Evolutionary conservation across 2,329 filamentous ascomycete species (phyloP).

Genomic region (Neofusicoccum cordaticola): DNA sequence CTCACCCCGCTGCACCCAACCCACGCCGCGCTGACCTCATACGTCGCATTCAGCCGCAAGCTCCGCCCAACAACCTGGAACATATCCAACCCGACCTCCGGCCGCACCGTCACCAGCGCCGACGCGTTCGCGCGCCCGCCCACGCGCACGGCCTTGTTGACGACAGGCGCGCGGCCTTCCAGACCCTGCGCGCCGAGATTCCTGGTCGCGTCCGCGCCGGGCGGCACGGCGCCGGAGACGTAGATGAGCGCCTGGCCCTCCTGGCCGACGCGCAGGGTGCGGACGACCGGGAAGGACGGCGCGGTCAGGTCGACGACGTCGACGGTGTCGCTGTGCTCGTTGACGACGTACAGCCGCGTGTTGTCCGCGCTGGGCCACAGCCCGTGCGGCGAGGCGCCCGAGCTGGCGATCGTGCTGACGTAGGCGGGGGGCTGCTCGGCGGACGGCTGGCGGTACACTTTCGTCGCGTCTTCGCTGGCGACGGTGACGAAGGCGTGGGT

Average conservation of each 20-base stretch:
- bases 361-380: constrained; percentile 18
- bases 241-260: constrained; percentile 17
- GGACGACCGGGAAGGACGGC: not conserved
- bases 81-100: not conserved
- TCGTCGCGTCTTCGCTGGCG: not conserved
- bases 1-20: not conserved
- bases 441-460: not conserved
- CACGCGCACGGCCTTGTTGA: not conserved
- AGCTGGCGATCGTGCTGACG: not conserved
- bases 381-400: constrained; percentile 14
- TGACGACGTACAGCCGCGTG: constrained; percentile 17
- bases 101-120: not conserved
- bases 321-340: constrained; percentile 18
- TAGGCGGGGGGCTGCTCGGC: not conserved
- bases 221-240: constrained; percentile 5
- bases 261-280: constrained; percentile 11
- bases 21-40: not conserved
- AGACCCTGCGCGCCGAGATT: constrained; percentile 18
- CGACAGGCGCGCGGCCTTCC: too few relatives aligned
- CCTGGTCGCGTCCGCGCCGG: not conserved
- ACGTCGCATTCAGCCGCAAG: not conserved
- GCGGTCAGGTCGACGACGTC: constrained; percentile 12
- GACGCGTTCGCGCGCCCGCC: not conserved
- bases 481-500: constrained; percentile 16
- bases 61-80: not conserved